These are phyloP conservation scores for Geranium rotundifolium DNA, from an alignment of 345 rosid species.

Conservation along the genomic window DNA sequence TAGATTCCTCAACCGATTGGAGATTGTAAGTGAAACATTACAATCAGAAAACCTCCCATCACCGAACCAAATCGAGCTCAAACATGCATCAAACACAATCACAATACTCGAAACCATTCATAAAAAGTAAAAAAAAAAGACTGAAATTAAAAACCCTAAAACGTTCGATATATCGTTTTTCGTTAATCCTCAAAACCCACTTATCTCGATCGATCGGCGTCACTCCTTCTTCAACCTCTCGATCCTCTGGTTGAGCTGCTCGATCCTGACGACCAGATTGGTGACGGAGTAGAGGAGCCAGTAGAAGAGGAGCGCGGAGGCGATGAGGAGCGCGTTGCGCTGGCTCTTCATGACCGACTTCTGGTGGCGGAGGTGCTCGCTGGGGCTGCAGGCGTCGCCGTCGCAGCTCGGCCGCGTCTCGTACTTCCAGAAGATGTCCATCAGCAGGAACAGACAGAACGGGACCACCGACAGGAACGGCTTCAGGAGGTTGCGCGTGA, in stretches of 20 bases:
- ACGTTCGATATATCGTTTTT: no score
- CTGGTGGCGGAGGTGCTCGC: slow-evolving; percentile 84
- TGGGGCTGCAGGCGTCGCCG: slow-evolving; percentile 58
- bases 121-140: no score
- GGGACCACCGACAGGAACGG: slow-evolving; percentile 83
- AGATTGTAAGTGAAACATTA: no score
- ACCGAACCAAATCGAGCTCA: no score
- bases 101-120: no score
- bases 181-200: not conserved
- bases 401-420: slow-evolving; percentile 77
- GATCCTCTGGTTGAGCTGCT: slow-evolving; percentile 56
- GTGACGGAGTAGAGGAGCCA: slow-evolving; percentile 81
- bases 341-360: slow-evolving; percentile 87
- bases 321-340: slow-evolving; percentile 69
- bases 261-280: slow-evolving; percentile 48
- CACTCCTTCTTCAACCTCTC: slow-evolving; percentile 51
- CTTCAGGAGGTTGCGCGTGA: slow-evolving; percentile 75
- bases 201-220: not conserved
- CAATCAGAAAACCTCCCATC: no score
- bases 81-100: no score
- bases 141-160: no score
- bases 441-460: slow-evolving; percentile 65
- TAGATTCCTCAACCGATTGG: no score
- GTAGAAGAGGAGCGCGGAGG: slow-evolving; percentile 63
- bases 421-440: slow-evolving; percentile 95